phyloP scores from a whole-genome alignment of 768 basidiomycete species.

The Cantharellus cinnabarinus region DNA sequence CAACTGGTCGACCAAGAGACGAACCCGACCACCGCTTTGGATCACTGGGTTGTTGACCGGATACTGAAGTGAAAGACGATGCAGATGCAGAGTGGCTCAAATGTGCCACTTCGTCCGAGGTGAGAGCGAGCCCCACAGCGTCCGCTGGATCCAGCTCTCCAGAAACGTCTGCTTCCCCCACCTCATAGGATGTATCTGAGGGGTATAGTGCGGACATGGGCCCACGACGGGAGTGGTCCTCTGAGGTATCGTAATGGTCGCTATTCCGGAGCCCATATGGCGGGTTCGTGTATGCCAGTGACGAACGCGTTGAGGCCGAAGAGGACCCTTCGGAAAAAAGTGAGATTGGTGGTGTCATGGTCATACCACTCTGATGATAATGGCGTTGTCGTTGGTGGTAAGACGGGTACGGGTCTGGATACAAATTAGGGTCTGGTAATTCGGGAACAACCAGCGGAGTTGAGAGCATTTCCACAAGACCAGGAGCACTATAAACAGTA shows the following conservation, averaged over 20 bases:
- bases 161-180: neutral
- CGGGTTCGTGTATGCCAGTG: slow-evolving; percentile 47
- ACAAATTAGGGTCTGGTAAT: slow-evolving; percentile 44
- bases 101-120: slow-evolving; percentile 43
- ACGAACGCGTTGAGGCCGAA: slow-evolving; percentile 50
- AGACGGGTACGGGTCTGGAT: slow-evolving; percentile 50
- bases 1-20: neutral
- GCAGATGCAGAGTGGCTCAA: slow-evolving; percentile 15
- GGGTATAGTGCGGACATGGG: neutral
- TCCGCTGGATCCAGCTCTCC: neutral
- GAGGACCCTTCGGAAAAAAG: slow-evolving; percentile 56
- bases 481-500: neutral
- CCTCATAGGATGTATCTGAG: neutral
- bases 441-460: neutral
- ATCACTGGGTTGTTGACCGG: neutral
- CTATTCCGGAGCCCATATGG: slow-evolving; percentile 20
- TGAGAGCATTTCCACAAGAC: neutral
- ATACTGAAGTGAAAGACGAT: slow-evolving; percentile 4
- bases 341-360: slow-evolving; percentile 27
- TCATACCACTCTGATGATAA: slow-evolving; percentile 27
- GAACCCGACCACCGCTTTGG: neutral
- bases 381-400: slow-evolving; percentile 15
- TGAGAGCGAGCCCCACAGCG: slow-evolving; percentile 33
- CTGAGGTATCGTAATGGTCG: slow-evolving; percentile 16
- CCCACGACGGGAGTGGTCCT: neutral